A percentile compares a stretch with the other conserved stretches of the same genome.
Conservation (phyloP, 208 protist species). For the Sergeia podlipaevii region DNA sequence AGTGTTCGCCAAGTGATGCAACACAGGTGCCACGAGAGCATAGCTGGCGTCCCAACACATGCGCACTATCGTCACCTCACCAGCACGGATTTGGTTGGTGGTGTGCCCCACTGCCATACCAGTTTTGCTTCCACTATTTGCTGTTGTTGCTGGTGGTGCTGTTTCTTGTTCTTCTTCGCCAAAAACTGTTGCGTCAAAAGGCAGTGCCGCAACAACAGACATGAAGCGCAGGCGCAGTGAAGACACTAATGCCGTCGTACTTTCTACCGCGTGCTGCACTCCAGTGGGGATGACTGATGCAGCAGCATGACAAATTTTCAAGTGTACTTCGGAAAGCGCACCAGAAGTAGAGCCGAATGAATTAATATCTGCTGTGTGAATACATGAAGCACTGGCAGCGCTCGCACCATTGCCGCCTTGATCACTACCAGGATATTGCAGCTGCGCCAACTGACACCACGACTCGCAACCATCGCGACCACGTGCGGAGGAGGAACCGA, state of each 20-base stretch:
- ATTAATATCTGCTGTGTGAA: constrained; percentile 9
- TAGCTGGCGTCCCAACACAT: constrained; percentile 52
- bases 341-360: background rate
- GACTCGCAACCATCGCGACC: background rate
- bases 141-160: no score
- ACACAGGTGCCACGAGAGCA: constrained; percentile 29
- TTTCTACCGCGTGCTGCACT: constrained; percentile 33
- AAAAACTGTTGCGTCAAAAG: no score
- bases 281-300: no score
- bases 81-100: constrained; percentile 27
- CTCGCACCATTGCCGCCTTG: background rate
- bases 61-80: constrained; percentile 20
- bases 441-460: background rate
- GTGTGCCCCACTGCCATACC: no score
- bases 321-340: background rate
- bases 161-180: no score
- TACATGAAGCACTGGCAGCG: constrained; percentile 2
- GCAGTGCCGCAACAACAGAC: constrained; percentile 42
- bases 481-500: constrained; percentile 5
- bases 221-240: constrained; percentile 64
- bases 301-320: no score
- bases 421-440: background rate
- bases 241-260: constrained; percentile 47
- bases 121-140: no score
- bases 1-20: constrained; percentile 34